Conservation (phyloP, 257 asterid genomes). For the Solanum tarapatanum region DNA sequence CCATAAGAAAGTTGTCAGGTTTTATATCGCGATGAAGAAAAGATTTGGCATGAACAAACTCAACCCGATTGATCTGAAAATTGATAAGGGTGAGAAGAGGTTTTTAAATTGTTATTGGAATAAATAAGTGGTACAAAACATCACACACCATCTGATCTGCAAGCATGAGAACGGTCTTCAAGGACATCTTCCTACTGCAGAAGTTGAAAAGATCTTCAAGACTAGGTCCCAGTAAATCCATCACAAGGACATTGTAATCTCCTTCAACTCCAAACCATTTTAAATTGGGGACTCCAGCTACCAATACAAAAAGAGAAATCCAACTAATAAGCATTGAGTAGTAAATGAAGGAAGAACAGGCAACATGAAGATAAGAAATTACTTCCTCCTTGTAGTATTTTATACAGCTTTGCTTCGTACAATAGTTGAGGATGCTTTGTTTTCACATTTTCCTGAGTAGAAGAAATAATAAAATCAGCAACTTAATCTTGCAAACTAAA, state of each 20-base stretch:
- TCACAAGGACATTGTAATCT: conserved; percentile 56
- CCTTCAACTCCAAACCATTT: conserved; percentile 71
- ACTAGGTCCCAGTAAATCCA: conserved; percentile 73
- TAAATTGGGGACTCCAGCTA: conserved; percentile 56
- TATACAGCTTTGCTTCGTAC: conserved; percentile 56
- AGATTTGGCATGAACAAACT: conserved; percentile 44
- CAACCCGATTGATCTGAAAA: conserved; percentile 48
- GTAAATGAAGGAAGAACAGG: background rate
- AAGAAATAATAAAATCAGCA: background rate
- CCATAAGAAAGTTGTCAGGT: conserved; percentile 76
- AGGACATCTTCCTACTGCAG: conserved; percentile 57
- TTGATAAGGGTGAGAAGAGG: background rate
- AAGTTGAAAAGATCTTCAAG: conserved; percentile 63
- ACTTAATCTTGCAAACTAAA: background rate
- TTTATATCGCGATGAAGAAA: conserved; percentile 58
- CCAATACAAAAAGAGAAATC: conserved; percentile 4
- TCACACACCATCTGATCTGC: conserved; percentile 64
- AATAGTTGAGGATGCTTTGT: conserved; percentile 61
- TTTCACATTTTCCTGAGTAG: conserved; percentile 48
- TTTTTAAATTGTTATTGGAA: background rate
- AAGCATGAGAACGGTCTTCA: conserved; percentile 72
- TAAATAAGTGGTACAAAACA: background rate
- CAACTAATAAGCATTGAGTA: background rate
- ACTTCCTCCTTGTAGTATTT: conserved; percentile 66
- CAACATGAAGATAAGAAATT: conserved; percentile 15